Evolutionary conservation across 2,329 filamentous ascomycete genomes (phyloP), one percentile per base, ranked within the genome.

Genomic region (Ceratocystis colombiana): DNA sequence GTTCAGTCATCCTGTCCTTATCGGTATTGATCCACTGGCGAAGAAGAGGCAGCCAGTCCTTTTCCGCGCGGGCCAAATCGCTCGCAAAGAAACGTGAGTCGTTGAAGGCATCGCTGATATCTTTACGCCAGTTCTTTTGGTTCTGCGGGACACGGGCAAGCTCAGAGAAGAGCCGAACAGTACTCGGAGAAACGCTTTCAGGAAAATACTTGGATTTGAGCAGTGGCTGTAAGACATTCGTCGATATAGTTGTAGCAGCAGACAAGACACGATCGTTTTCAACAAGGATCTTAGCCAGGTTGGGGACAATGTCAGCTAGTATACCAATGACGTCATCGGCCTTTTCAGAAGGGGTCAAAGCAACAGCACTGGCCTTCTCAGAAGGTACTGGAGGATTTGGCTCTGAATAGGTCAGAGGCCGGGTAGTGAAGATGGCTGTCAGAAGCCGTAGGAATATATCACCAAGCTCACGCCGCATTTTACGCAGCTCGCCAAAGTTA

Each of bases 121-220:
- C 95, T 74, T 92, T 96, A 76, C 88, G 96, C 90, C 93, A 96
- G 1, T 85, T 80, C 75, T 96, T 96, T 68, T 93, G 88, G 65
- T 88, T 88, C 70, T 88, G 88, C 2, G 88, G 84, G 33, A 96
- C 80, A 70, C 86, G 86, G 0, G 88, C 84, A 65, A 97, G 82
- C 70, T 93, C 86, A 65, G 88, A 86, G 1, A 97, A 76, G 15
- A 99, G 80, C 15, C 81, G 79, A 64, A 99, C 77, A 6, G 88
- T 84, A 67, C 82, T 86, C 67, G 82, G 80, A 12, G 87, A 88
- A 5, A 97, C 81, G 28, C 90, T 96, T 28, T 91, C 88, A 0
- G 94, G 95, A 73, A 96, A 99, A 0, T 84, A 78, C 74, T 92
- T 94, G 48, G 91, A 88, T 61, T 89, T 88, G 65, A 99, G 83